Base-by-base conservation (phyloP, 2,329 filamentous ascomycete species). In the Hansfordia pulvinata region DNA sequence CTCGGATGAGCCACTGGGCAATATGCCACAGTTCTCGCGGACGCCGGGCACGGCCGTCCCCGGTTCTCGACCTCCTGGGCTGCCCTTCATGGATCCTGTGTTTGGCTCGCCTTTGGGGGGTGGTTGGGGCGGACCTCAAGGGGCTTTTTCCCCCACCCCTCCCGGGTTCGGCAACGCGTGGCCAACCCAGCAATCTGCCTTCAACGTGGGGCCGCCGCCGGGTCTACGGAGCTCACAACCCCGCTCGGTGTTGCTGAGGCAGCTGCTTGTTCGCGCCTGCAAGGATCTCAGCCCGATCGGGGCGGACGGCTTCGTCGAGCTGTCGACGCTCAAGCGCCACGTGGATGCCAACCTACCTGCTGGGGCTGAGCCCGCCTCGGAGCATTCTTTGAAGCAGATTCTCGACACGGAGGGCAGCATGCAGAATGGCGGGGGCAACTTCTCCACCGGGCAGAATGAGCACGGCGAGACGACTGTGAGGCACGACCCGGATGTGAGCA, bases 351-450 rank as follows among this genome's bases (percentile, higher is more conserved):
- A 66, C n/a, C 62, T 62, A 28, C 68, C 76, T 31, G 52, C 62
- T 15, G 46, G 58, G 15, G 40, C 50, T 10, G 49, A 53, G 6
- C 41, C 49, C 3, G 40, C 71, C 60, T 49, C 61, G 36, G 50
- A 72, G 60, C 43, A 64, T 15, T 86, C 94, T 42, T 64, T 96
- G 40, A 63, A 88, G 20, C 74, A 81, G 30, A 77, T 92, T 31
- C 90, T 82, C 49, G 88, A 96, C 42, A 93, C 88, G 1, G 83
- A 93, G 47, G 90, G 90, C 30, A 92, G 79, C 41, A 48, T 60
- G 3, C 72, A 76, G 32, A 96, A 96, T 42, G 90, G 90, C 23
- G 88, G 88, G 23, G 90, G 90, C n/a, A 77, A 69, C 15, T 92
- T 98, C 44, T 73, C 80, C 18, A 64, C 80, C 35, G 68, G 65